Evolutionary conservation across 805 yeast genomes (phyloP), one percentile per base, ranked within the genome.

Genomic region (Osmozyma mogii): DNA sequence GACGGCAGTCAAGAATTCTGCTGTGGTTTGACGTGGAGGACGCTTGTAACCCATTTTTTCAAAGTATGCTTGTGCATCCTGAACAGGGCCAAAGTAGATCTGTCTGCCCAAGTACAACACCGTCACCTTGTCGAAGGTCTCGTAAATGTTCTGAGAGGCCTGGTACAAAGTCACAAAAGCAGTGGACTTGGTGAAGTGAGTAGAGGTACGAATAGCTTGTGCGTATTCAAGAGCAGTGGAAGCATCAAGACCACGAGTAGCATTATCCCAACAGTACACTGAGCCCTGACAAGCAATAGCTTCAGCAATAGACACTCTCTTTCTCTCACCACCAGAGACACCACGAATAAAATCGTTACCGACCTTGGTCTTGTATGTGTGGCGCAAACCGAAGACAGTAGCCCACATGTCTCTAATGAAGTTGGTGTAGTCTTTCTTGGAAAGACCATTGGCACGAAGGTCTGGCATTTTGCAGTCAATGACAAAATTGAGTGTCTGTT

Each of bases 401-500:
- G 49, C 55, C 21, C 52, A 36, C 24, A 53, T 41, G 21, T 50
- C 53, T 32, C 44, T 43, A 31, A 45, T 35, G 22, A 47, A 44
- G 21, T 39, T 35, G 21, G 74, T 67, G 49, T 67, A 78, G 40
- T 73, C 64, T 12, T 54, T 44, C 38, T 72, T 61, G 4, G 72
- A 44, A 7, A 66, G 49, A 22, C 65, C 64, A 35, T 73, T 59
- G 20, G 72, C 53, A 44, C 82, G 60, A 26, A 56, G 50, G 10
- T 59, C 50, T 3, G 92, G 92, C 3, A 84, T 77, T 47, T 78
- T 73, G 49, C 78, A 68, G 29, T 73, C 76, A 31, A 80, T 64
- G 3, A 88, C 88, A 50, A 81, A 82, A 36, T 65, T 62, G 34
- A 82, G 58, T 8, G 92, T 82, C 49, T 81, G 78, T 31, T 76